Evolutionary conservation across 441 rosid genomes (phyloP).

Genomic region (Croton setiger): DNA sequence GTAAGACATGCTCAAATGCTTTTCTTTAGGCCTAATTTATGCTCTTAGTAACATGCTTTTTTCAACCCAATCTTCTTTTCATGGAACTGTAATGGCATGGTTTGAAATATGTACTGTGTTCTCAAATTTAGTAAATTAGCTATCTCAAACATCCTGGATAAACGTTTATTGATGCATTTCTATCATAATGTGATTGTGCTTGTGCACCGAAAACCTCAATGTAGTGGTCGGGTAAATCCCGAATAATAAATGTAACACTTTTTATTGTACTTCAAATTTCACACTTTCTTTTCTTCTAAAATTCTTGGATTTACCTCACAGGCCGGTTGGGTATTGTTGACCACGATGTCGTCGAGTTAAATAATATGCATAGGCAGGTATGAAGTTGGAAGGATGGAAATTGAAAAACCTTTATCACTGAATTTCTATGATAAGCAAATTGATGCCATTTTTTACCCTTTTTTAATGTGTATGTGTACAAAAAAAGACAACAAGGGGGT

Average conservation of each 20-base stretch:
- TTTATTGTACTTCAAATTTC: background rate
- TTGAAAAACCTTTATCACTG: conserved; percentile 3
- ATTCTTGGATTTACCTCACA: conserved; percentile 25
- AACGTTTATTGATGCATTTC: too few relatives aligned
- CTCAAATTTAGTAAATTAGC: background rate
- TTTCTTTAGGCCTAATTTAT: background rate
- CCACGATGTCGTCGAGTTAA: conserved; percentile 92
- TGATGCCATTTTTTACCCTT: background rate
- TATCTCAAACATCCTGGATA: too few relatives aligned
- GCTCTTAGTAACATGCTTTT: background rate
- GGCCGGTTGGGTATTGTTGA: conserved; percentile 91
- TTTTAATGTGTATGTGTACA: background rate
- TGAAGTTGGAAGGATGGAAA: conserved; percentile 8
- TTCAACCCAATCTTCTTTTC: background rate
- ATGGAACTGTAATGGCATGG: background rate
- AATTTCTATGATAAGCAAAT: background rate
- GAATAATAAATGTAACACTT: background rate
- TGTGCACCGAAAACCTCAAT: background rate
- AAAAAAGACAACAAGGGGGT: background rate
- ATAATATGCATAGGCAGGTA: conserved; percentile 99
- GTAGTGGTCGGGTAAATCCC: background rate
- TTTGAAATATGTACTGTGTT: too few relatives aligned
- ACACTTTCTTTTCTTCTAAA: background rate
- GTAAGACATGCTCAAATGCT: conserved; percentile 29
- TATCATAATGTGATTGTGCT: background rate